Conservation (phyloP, 1,284 basidiomycete genomes). For the Trichosporon coremiiforme region DNA sequence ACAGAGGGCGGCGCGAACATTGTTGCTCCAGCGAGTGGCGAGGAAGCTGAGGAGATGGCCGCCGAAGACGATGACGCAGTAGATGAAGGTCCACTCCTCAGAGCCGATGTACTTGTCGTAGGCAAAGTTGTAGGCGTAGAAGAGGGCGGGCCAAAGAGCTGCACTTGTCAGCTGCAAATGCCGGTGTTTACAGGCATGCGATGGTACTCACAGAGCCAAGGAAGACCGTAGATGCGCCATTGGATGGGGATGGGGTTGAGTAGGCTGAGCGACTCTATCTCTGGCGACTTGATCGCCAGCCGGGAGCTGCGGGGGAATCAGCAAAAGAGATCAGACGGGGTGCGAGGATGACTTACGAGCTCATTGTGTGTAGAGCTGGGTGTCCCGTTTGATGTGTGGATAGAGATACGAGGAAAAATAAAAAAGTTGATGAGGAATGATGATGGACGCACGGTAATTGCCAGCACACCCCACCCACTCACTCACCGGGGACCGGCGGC, state of each 20-base stretch:
- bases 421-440: slow-evolving; percentile 11
- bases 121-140: slow-evolving; percentile 79
- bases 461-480: slow-evolving; percentile 15
- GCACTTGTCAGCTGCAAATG: not conserved
- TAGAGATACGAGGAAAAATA: not conserved
- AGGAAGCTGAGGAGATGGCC: slow-evolving; percentile 92
- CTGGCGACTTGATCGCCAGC: slow-evolving; percentile 67
- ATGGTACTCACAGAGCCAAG: slow-evolving; percentile 61
- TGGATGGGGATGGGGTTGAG: slow-evolving; percentile 78
- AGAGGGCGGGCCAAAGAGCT: slow-evolving; percentile 81
- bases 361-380: slow-evolving; percentile 15
- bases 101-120: slow-evolving; percentile 90
- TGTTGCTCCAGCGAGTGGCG: slow-evolving; percentile 85
- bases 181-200: not conserved
- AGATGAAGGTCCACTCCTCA: slow-evolving; percentile 95
- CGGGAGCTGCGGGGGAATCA: slow-evolving; percentile 24
- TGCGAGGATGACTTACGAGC: not conserved
- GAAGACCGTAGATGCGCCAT: slow-evolving; percentile 77
- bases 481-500: not conserved
- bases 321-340: not conserved
- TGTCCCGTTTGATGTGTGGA: not conserved
- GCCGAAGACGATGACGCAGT: slow-evolving; percentile 78
- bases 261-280: slow-evolving; percentile 78
- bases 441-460: slow-evolving; percentile 12
- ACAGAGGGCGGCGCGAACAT: slow-evolving; percentile 75